These are phyloP conservation scores for Francoa sonchifolia DNA, from an alignment of 441 rosid genomes.

Conservation along the genomic window DNA sequence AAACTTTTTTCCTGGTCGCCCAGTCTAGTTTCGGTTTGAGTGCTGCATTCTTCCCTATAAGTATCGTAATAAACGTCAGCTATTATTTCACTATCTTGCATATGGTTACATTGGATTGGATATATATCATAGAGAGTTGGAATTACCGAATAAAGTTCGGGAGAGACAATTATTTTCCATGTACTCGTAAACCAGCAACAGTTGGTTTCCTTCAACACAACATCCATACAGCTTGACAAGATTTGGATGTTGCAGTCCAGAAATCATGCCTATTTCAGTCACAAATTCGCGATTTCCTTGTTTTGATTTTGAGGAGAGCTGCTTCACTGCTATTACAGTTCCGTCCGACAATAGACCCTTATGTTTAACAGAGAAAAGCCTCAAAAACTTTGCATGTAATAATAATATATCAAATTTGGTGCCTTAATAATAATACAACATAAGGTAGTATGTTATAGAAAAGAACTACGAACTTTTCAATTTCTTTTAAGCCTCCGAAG, in stretches of 20 bases:
- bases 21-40: conserved; percentile 45
- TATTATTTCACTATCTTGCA: not conserved
- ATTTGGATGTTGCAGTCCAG: conserved; percentile 84
- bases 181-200: conserved; percentile 58
- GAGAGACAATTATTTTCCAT: conserved; percentile 69
- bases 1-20: conserved; percentile 59
- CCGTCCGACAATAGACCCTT: conserved; percentile 65
- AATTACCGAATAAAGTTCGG: conserved; percentile 61
- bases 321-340: conserved; percentile 60
- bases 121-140: not conserved
- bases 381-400: not conserved
- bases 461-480: too few relatives aligned
- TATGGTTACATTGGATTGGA: not conserved
- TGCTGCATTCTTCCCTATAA: conserved; percentile 37
- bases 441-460: too few relatives aligned
- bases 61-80: too few relatives aligned
- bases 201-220: conserved; percentile 68
- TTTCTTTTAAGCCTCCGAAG: too few relatives aligned
- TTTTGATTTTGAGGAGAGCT: conserved; percentile 58
- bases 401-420: not conserved
- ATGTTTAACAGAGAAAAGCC: conserved; percentile 13
- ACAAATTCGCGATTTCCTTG: conserved; percentile 61
- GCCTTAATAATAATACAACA: too few relatives aligned
- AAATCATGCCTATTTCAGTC: conserved; percentile 77
- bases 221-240: conserved; percentile 81